phyloP scores from a whole-genome alignment of 2,329 filamentous ascomycete genomes.

The Colletotrichum sp. region DNA sequence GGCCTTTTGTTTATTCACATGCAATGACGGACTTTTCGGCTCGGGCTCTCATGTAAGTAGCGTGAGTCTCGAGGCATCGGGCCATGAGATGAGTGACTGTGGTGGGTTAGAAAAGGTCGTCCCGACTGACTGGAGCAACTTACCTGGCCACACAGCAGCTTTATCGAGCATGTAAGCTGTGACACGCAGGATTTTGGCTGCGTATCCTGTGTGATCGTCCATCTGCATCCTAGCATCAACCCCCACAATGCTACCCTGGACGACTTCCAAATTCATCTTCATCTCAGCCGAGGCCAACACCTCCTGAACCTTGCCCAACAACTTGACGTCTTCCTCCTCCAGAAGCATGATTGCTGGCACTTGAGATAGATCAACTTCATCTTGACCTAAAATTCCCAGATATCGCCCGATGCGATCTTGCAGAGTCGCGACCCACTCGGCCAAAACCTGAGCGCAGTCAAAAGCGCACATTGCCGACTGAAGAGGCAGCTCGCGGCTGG shows the following conservation, averaged over 20 bases:
- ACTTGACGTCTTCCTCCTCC: constrained; percentile 88
- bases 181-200: constrained; percentile 81
- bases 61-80: constrained; percentile 60
- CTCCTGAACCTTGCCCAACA: constrained; percentile 82
- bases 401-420: constrained; percentile 94
- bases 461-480: constrained; percentile 93
- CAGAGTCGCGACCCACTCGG: constrained; percentile 91
- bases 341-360: constrained; percentile 89
- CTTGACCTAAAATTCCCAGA: constrained; percentile 83
- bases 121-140: constrained; percentile 36
- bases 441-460: constrained; percentile 91
- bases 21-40: constrained; percentile 57
- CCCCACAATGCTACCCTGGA: constrained; percentile 53
- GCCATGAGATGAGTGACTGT: constrained; percentile 60
- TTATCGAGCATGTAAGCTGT: constrained; percentile 89
- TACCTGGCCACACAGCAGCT: constrained; percentile 91
- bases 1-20: constrained; percentile 34
- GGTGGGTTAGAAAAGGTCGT: constrained; percentile 12
- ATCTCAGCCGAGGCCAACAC: constrained; percentile 78
- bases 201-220: constrained; percentile 75
- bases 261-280: constrained; percentile 71
- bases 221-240: constrained; percentile 61
- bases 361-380: constrained; percentile 78
- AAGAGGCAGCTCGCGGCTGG: constrained; percentile 83
- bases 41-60: constrained; percentile 54